Conservation (phyloP, 2,329 filamentous ascomycete species). For the Pezicula rhizophila region DNA sequence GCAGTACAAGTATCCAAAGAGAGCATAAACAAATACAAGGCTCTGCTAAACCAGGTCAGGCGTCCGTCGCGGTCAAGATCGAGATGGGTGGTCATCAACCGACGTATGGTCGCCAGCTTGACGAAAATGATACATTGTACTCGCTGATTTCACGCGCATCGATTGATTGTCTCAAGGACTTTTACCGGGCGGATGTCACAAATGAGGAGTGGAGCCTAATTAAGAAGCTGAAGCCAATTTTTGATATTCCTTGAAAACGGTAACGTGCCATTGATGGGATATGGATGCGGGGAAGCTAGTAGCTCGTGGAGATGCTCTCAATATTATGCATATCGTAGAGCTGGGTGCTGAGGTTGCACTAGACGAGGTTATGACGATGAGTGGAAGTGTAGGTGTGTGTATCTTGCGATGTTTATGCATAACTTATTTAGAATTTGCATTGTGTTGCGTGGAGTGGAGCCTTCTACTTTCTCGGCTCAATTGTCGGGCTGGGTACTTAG, state of each 20-base stretch:
- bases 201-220: constrained; percentile 95
- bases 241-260: constrained; percentile 58
- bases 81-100: constrained; percentile 90
- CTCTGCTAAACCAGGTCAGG: constrained; percentile 89
- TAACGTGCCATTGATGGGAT: neutral
- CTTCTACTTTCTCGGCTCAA: too few species aligned
- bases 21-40: constrained; percentile 87
- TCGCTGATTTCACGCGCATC: constrained; percentile 78
- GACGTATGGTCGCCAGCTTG: constrained; percentile 87
- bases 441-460: too few species aligned
- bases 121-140: constrained; percentile 85
- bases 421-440: too few species aligned
- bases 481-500: too few species aligned
- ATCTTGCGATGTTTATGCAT: too few species aligned
- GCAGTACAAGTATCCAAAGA: constrained; percentile 88
- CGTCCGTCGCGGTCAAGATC: constrained; percentile 97
- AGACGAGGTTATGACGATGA: too few species aligned
- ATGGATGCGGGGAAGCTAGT: neutral
- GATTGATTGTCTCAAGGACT: constrained; percentile 95
- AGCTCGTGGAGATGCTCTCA: neutral
- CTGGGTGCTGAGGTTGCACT: too few species aligned
- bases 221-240: constrained; percentile 89
- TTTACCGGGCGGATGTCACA: constrained; percentile 78
- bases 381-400: too few species aligned
- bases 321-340: too few species aligned